phyloP scores from a whole-genome alignment of 1,284 basidiomycete genomes.

The Exobasidium cylindrosporum region DNA sequence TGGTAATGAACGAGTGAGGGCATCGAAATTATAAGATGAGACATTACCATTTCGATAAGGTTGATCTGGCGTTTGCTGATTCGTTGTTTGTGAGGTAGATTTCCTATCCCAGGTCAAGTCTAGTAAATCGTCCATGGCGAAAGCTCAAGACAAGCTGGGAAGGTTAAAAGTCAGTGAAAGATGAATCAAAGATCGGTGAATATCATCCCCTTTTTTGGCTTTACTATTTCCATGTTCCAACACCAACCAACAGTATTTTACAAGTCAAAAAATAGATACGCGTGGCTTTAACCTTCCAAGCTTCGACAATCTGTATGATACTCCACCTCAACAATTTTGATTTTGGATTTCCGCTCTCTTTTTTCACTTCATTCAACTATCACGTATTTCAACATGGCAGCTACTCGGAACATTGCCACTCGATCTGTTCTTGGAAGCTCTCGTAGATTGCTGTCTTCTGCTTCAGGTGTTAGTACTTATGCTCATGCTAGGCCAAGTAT shows the following conservation, averaged over 20 bases:
- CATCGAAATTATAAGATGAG: slow-evolving; percentile 33
- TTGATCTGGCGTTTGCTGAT: slow-evolving; percentile 5
- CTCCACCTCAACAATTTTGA: neutral
- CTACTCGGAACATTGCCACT: neutral
- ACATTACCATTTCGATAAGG: slow-evolving; percentile 12
- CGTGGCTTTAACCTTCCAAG: too few species aligned
- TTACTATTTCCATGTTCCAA: too few species aligned
- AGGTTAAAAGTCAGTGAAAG: too few species aligned
- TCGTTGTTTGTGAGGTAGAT: slow-evolving; percentile 12
- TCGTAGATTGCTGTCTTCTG: neutral
- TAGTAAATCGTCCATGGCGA: slow-evolving; percentile 50
- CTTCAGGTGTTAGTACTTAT: too few species aligned
- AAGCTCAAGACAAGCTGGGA: neutral
- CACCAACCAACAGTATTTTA: too few species aligned
- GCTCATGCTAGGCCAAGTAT: too few species aligned
- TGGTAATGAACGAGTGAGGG: slow-evolving; percentile 33
- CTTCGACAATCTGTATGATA: neutral
- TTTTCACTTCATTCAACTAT: neutral
- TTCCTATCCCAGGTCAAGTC: slow-evolving; percentile 41
- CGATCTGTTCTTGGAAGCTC: neutral
- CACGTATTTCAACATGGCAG: neutral
- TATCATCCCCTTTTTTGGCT: too few species aligned
- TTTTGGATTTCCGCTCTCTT: neutral
- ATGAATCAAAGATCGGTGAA: too few species aligned
- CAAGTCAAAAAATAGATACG: too few species aligned